phyloP scores from a whole-genome alignment of 2,329 filamentous ascomycete species.

The Exophiala calicioides region DNA sequence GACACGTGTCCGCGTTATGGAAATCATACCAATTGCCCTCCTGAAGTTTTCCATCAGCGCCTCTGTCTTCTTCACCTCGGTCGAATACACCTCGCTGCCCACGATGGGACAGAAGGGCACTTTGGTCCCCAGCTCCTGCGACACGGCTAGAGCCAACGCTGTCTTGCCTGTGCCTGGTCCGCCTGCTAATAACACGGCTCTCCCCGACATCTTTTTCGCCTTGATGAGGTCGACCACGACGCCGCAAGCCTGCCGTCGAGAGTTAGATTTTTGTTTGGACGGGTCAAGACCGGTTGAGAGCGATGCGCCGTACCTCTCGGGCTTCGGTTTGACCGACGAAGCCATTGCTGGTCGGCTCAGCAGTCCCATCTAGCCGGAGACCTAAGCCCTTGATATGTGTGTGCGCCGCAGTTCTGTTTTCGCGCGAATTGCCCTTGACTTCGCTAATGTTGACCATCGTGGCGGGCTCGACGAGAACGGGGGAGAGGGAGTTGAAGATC shows the following conservation, averaged over 20 bases:
- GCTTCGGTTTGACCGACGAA: constrained; percentile 88
- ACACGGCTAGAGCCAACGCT: constrained; percentile 89
- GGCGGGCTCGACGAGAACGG: constrained; percentile 20
- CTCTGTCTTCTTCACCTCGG: constrained; percentile 99
- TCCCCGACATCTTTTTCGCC: constrained; percentile 95
- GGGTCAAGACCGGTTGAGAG: constrained; percentile 1
- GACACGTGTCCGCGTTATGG: no score
- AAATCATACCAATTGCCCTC: constrained; percentile 83
- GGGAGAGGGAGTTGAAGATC: constrained; percentile 5
- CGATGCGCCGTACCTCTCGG: constrained; percentile 67
- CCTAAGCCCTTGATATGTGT: constrained; percentile 97
- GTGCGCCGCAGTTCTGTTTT: constrained; percentile 93
- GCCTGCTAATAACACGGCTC: constrained; percentile 88
- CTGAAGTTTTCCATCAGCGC: constrained; percentile 99
- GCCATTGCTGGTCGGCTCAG: constrained; percentile 75
- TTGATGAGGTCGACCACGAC: constrained; percentile 94
- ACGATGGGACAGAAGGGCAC: constrained; percentile 98
- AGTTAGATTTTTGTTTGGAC: constrained; percentile 14
- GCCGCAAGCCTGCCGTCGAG: constrained; percentile 95
- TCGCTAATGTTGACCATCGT: constrained; percentile 87
- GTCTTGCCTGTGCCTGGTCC: constrained; percentile 97
- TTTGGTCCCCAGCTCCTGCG: constrained; percentile 95
- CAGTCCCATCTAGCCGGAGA: constrained; percentile 78
- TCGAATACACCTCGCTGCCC: constrained; percentile 95
- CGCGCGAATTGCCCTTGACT: constrained; percentile 90